Evolutionary conservation across 2,329 filamentous ascomycete species (phyloP).

Genomic region (Aureobasidium sp.): DNA sequence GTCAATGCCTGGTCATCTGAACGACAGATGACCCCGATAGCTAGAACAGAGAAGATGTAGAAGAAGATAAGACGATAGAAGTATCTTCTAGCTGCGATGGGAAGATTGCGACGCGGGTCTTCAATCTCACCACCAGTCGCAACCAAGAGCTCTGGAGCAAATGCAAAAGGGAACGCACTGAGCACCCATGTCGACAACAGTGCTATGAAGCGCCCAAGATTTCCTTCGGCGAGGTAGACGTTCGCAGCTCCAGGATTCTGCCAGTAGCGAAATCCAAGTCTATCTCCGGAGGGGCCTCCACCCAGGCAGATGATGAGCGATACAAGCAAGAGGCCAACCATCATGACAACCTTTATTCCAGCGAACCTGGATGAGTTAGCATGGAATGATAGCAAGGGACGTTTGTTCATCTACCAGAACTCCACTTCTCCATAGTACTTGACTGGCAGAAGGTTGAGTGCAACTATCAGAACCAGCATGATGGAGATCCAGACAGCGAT

Average conservation of each 20-base stretch:
- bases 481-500: conserved; percentile 32
- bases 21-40: conserved; percentile 54
- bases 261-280: conserved; percentile 46
- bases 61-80: conserved; percentile 57
- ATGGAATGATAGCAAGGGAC: no score
- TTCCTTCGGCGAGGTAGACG: conserved; percentile 38
- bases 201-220: conserved; percentile 44
- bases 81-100: conserved; percentile 50
- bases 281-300: conserved; percentile 44
- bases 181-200: conserved; percentile 44
- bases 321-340: conserved; percentile 44
- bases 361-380: conserved; percentile 28
- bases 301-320: conserved; percentile 50
- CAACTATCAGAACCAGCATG: conserved; percentile 33
- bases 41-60: conserved; percentile 49
- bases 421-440: conserved; percentile 44
- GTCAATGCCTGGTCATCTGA: conserved; percentile 45
- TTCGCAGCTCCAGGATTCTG: conserved; percentile 42
- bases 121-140: conserved; percentile 51
- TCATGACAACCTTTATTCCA: conserved; percentile 41
- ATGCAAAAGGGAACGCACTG: conserved; percentile 47
- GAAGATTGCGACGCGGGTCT: conserved; percentile 50
- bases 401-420: conserved; percentile 31
- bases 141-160: conserved; percentile 48
- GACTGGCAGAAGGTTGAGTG: conserved; percentile 42